Percentiles rank a stretch among this genome's conserved stretches.
Evolutionary conservation across 768 basidiomycete species (phyloP).

Genomic region (Tylopilus rubrobrunneus): DNA sequence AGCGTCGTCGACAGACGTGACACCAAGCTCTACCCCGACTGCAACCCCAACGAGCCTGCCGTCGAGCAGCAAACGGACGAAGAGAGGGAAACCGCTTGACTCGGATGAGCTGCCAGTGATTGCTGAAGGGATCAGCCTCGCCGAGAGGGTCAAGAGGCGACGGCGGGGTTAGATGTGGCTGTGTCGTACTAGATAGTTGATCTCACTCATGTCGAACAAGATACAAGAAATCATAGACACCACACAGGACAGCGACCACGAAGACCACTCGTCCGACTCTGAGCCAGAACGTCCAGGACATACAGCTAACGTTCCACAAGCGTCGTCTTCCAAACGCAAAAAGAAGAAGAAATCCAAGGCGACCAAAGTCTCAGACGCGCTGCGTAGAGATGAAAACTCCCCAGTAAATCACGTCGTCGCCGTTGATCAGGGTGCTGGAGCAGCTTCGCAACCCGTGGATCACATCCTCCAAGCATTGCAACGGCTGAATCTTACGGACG

Average conservation of each 20-base stretch:
- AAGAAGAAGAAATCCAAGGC: slow-evolving; percentile 88
- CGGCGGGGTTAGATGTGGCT: too few relatives aligned
- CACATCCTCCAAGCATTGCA: slow-evolving; percentile 67
- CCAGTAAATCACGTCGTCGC: slow-evolving; percentile 50
- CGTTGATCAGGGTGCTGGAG: slow-evolving; percentile 45
- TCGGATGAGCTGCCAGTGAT: slow-evolving; percentile 7
- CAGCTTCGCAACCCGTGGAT: slow-evolving; percentile 52
- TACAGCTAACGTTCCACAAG: slow-evolving; percentile 17
- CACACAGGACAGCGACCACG: slow-evolving; percentile 34
- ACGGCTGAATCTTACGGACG: slow-evolving; percentile 81
- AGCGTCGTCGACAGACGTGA: slow-evolving; percentile 4
- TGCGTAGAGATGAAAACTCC: slow-evolving; percentile 47
- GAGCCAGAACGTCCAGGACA: slow-evolving; percentile 24
- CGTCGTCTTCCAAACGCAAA: slow-evolving; percentile 54
- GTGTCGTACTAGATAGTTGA: background rate
- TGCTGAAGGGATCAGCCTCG: slow-evolving; percentile 24
- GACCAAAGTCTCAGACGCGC: slow-evolving; percentile 45
- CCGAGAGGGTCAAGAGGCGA: slow-evolving; percentile 39
- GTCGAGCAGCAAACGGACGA: slow-evolving; percentile 14
- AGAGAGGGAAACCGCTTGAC: background rate
- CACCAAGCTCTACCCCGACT: slow-evolving; percentile 22
- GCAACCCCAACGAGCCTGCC: slow-evolving; percentile 31
- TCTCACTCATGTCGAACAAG: slow-evolving; percentile 28
- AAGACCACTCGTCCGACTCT: slow-evolving; percentile 28
- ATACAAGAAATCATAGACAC: slow-evolving; percentile 41